These are phyloP conservation scores for Boletus smithii DNA, from an alignment of 1,284 basidiomycete genomes.

Conservation along the genomic window DNA sequence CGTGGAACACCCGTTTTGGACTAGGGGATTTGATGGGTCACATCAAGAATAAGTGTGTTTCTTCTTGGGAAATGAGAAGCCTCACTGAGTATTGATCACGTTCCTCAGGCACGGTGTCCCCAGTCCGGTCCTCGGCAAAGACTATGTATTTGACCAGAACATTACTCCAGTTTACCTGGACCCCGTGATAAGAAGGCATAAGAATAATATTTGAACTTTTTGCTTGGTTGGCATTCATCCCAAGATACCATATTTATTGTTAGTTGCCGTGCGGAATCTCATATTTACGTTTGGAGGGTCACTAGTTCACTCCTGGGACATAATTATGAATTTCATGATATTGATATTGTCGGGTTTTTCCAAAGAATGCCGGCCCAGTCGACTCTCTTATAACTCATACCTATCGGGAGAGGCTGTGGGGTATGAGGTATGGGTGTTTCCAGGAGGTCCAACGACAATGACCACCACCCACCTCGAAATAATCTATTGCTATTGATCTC, in stretches of 20 bases:
- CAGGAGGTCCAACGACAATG: too few species aligned
- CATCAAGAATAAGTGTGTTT: constrained; percentile 22
- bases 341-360: too few species aligned
- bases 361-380: too few species aligned
- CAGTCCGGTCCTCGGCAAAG: constrained; percentile 18
- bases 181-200: constrained; percentile 8
- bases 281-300: too few species aligned
- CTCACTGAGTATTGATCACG: neutral
- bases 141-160: constrained; percentile 24
- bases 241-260: neutral
- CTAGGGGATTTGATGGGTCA: constrained; percentile 18
- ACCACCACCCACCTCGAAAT: too few species aligned
- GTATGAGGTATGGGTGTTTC: too few species aligned
- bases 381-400: too few species aligned
- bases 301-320: too few species aligned
- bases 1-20: constrained; percentile 28
- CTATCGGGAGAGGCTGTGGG: too few species aligned
- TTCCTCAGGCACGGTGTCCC: constrained; percentile 21
- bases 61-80: neutral
- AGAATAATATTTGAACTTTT: neutral
- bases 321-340: too few species aligned
- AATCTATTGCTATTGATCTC: too few species aligned
- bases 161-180: constrained; percentile 22
- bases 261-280: too few species aligned
- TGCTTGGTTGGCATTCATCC: neutral